Evolutionary conservation across 179 eudicot genomes (phyloP).

Genomic region (Spergularia azorica): DNA sequence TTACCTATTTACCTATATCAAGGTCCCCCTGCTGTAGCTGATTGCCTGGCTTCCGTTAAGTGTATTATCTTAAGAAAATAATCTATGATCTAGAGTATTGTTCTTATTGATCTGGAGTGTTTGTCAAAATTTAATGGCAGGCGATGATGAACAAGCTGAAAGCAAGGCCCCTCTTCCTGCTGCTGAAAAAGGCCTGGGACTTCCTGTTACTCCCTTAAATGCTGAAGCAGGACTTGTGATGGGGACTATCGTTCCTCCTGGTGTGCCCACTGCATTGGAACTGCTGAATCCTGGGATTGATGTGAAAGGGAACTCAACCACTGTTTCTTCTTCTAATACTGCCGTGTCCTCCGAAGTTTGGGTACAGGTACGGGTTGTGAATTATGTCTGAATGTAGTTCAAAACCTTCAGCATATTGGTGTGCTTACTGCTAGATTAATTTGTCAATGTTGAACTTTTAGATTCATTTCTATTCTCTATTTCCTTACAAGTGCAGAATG

Average conservation of each 20-base stretch:
- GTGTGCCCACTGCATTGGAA: constrained; percentile 45
- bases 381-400: background rate
- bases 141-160: constrained; percentile 44
- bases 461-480: background rate
- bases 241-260: constrained; percentile 40
- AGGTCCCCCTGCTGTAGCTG: too few species aligned
- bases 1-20: too few species aligned
- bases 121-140: constrained; percentile 24
- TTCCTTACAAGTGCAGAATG: constrained; percentile 46
- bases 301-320: constrained; percentile 39
- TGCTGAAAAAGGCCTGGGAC: too few species aligned
- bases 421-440: background rate
- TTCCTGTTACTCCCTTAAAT: background rate
- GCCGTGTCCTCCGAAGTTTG: constrained; percentile 62
- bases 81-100: background rate
- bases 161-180: constrained; percentile 35
- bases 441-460: background rate
- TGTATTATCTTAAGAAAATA: too few species aligned
- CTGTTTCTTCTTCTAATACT: constrained; percentile 44
- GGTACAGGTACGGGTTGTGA: constrained; percentile 51
- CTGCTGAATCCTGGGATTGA: constrained; percentile 43
- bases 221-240: constrained; percentile 34
- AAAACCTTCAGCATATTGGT: background rate
- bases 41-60: too few species aligned
- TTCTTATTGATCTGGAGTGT: background rate